These are phyloP conservation scores for Solanum chiquidenum DNA, from an alignment of 257 asterid genomes.

Conservation along the genomic window DNA sequence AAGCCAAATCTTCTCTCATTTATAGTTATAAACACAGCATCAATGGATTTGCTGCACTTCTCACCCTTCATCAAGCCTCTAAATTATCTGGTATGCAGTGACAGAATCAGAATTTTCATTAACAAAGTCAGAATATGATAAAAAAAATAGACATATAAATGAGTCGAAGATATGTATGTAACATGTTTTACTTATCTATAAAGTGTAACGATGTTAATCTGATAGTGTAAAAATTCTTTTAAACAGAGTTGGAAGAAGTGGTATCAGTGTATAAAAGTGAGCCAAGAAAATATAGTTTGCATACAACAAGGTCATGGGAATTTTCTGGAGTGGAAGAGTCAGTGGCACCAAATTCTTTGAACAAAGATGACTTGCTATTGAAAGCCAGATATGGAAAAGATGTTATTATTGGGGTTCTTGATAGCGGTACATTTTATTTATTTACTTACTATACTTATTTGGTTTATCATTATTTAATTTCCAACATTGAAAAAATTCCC, in stretches of 20 bases:
- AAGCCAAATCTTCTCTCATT: slow-evolving; percentile 68
- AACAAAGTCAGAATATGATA: neutral
- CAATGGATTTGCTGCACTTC: slow-evolving; percentile 88
- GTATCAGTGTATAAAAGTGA: slow-evolving; percentile 53
- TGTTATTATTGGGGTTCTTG: slow-evolving; percentile 66
- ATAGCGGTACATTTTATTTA: slow-evolving; percentile 40
- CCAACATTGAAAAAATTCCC: neutral
- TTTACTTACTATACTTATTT: neutral
- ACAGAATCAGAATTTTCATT: neutral
- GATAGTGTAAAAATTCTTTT: neutral
- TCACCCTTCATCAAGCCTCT: slow-evolving; percentile 56
- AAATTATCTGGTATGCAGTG: slow-evolving; percentile 34
- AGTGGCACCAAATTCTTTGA: neutral
- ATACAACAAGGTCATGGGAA: slow-evolving; percentile 93
- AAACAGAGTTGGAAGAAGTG: slow-evolving; percentile 61
- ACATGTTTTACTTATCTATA: neutral
- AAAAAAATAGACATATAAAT: no score
- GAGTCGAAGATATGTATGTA: neutral
- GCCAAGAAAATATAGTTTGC: slow-evolving; percentile 49
- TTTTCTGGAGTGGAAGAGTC: slow-evolving; percentile 51
- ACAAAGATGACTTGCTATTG: slow-evolving; percentile 36
- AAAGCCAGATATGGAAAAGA: slow-evolving; percentile 62
- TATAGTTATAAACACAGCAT: slow-evolving; percentile 81
- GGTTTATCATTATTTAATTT: neutral
- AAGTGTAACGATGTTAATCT: neutral